Base-by-base conservation (phyloP, 257 asterid species). In the Thymus mandschuricus region DNA sequence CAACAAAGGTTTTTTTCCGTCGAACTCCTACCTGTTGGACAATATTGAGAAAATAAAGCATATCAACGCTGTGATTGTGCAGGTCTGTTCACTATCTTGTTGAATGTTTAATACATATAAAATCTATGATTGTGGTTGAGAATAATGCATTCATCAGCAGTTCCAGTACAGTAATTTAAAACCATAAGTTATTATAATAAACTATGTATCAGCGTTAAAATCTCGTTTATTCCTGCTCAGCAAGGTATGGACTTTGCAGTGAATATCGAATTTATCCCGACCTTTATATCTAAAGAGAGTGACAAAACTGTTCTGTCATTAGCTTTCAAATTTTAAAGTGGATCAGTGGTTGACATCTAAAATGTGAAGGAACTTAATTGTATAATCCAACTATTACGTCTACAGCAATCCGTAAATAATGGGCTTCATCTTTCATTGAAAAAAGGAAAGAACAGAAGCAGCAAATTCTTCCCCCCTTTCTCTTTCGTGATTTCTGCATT, bases 21-120 rank as follows among this genome's bases (percentile, higher is more conserved):
- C 92, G 0, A 97, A 91, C 57, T 89, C 99, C 6, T 91, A 66
- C 82, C 82, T 94, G 82, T 78, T 94, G 82, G 99, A 94, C 72
- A 94, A 91, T 68, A 44, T 94, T 45, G 97, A 85, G 58, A 91
- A 94, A 89, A 91, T 91, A 73, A 86, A 64, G 86, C 97, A 94
- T 65, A 88, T 94, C 76, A 80, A 84, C 79, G 76, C 99, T 5
- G 83, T 85, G 13, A 88, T 94, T 74, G 97, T 94, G 81, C 99
- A 94, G 97, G 99, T 94, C 74, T 63, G 83, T 66, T 60, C 49
- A 10, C 73, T 40, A 55, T 15, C 55, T 67, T 38, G 29, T 60
- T 43, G 27, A 41, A 60, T 52, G 60, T 54, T 43, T 41, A 30
- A 62, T 43, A 34, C 21, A 21, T 34, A 38, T 58, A 9, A 59